Conservation (phyloP, 495 filamentous ascomycete species). For the Apodospora peruviana region DNA sequence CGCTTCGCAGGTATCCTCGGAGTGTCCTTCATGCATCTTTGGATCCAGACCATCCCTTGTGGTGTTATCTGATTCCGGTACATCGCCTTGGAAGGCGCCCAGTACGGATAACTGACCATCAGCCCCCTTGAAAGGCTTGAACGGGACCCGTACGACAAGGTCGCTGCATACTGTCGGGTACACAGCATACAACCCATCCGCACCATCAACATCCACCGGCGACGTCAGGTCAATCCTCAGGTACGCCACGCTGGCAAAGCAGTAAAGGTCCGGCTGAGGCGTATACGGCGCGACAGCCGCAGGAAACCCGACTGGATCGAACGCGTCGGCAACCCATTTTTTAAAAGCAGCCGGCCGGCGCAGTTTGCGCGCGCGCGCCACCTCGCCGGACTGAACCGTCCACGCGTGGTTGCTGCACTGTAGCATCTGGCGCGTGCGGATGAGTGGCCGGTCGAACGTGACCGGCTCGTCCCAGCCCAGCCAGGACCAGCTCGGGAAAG, state of each 20-base stretch:
- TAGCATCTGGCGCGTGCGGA: background rate
- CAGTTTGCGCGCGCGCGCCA: background rate
- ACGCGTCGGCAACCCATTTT: background rate
- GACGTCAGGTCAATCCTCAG: background rate
- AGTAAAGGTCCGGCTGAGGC: background rate
- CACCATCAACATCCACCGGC: background rate
- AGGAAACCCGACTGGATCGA: background rate
- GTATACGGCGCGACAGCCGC: background rate
- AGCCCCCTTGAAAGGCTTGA: too few species aligned
- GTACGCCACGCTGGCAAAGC: background rate
- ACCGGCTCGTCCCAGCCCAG: background rate
- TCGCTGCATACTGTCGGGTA: background rate
- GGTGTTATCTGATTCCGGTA: background rate
- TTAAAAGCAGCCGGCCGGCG: background rate
- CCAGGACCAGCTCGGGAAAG: background rate
- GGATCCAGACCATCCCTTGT: background rate
- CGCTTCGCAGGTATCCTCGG: background rate
- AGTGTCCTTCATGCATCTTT: background rate
- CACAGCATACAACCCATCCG: background rate
- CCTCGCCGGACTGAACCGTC: background rate
- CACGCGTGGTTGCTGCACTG: background rate
- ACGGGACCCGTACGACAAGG: background rate
- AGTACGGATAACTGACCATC: too few species aligned
- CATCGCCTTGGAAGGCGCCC: background rate
- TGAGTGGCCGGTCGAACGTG: background rate